A percentile compares a stretch with the other conserved stretches of the same genome.
These are phyloP conservation scores for Venturia effusa DNA, from an alignment of 2,329 filamentous ascomycete genomes.

Conservation along the genomic window DNA sequence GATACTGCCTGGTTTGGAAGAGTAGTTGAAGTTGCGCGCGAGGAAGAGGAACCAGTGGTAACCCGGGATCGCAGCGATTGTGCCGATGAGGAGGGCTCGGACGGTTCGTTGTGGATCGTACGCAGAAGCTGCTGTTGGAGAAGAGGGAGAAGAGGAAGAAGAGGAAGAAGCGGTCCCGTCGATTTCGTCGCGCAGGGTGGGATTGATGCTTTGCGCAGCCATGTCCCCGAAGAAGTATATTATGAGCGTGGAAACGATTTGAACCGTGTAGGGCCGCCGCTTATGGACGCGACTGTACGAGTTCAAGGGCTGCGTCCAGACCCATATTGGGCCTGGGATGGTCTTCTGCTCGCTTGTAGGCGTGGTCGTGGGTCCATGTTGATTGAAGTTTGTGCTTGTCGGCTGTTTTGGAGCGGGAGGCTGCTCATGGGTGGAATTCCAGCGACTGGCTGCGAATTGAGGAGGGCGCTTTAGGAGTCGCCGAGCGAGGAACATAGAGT, in stretches of 20 bases:
- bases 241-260: conserved; percentile 62
- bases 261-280: conserved; percentile 65
- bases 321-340: conserved; percentile 10
- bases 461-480: neutral
- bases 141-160: too few species aligned
- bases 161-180: neutral
- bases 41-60: conserved; percentile 82
- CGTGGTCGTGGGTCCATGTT: neutral
- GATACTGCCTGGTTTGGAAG: conserved; percentile 60
- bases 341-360: neutral
- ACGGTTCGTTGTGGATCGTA: conserved; percentile 62
- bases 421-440: neutral
- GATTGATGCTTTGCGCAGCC: conserved; percentile 57
- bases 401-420: neutral
- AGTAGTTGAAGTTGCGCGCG: conserved; percentile 68
- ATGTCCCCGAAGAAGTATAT: conserved; percentile 74
- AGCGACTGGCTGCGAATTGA: neutral
- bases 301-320: conserved; percentile 27
- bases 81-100: conserved; percentile 65
- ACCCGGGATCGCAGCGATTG: conserved; percentile 60
- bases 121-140: neutral
- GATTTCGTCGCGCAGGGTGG: conserved; percentile 13
- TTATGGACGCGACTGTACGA: conserved; percentile 61
- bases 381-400: neutral
- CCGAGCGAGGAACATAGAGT: neutral